phyloP scores from a whole-genome alignment of 768 basidiomycete genomes.

The Clavaria fumosa region DNA sequence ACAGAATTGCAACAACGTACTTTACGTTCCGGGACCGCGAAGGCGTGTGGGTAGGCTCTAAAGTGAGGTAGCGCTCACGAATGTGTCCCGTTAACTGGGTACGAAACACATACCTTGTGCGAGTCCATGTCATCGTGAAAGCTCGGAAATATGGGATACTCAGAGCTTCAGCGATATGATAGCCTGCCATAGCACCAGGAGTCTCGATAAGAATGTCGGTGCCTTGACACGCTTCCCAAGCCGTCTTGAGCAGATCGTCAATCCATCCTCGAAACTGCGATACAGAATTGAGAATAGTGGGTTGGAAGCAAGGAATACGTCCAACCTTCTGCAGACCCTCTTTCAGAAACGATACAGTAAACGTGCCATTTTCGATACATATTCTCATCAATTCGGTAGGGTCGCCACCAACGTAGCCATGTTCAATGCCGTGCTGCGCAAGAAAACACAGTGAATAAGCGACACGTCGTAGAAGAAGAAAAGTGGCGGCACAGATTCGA shows the following conservation, averaged over 20 bases:
- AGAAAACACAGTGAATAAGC: background rate
- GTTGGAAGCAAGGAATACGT: slow-evolving; percentile 2
- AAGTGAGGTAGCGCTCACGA: too few species aligned
- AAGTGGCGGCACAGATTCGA: slow-evolving; percentile 62
- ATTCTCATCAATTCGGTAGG: slow-evolving; percentile 96
- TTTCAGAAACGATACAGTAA: slow-evolving; percentile 88
- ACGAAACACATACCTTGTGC: slow-evolving; percentile 73
- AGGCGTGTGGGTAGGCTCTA: slow-evolving; percentile 93
- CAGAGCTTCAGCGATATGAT: slow-evolving; percentile 92
- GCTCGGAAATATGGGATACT: slow-evolving; percentile 88
- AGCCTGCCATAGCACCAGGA: slow-evolving; percentile 94
- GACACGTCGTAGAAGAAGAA: too few species aligned
- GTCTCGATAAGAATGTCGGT: slow-evolving; percentile 91
- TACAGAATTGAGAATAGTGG: slow-evolving; percentile 1
- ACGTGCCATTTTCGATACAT: slow-evolving; percentile 96
- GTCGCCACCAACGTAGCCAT: slow-evolving; percentile 87
- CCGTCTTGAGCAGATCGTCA: slow-evolving; percentile 86
- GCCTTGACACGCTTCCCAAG: slow-evolving; percentile 93
- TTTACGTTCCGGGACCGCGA: slow-evolving; percentile 94
- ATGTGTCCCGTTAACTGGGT: too few species aligned
- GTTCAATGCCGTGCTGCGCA: slow-evolving; percentile 84
- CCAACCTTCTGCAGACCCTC: slow-evolving; percentile 75
- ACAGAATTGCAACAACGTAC: slow-evolving; percentile 22
- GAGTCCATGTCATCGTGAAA: slow-evolving; percentile 96
- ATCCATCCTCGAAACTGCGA: slow-evolving; percentile 91